These are phyloP conservation scores for Prorocentrum cordatum DNA, from an alignment of 169 alveolate species.

Conservation along the genomic window DNA sequence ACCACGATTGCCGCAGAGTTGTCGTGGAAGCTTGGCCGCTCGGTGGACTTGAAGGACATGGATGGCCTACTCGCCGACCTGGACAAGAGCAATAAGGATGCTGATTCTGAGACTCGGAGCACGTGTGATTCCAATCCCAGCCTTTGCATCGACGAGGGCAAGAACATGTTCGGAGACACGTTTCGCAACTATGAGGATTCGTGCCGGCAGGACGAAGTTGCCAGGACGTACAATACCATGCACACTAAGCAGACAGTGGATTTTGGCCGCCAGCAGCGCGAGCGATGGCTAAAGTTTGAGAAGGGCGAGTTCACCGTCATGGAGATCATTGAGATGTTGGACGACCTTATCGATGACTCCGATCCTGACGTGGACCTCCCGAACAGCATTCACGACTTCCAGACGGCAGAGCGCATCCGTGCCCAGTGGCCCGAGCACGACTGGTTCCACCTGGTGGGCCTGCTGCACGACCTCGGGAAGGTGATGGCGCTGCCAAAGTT, in stretches of 20 bases:
- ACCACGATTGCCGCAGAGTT: slow-evolving; percentile 51
- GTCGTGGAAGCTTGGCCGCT: slow-evolving; percentile 19
- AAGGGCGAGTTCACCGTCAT: slow-evolving; percentile 58
- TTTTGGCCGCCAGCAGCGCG: background rate
- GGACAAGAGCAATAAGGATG: too few species aligned
- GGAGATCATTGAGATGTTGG: slow-evolving; percentile 36
- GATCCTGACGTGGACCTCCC: slow-evolving; percentile 71
- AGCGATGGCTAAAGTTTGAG: slow-evolving; percentile 67
- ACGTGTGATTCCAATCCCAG: too few species aligned
- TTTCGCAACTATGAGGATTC: slow-evolving; percentile 29
- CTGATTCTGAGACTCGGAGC: too few species aligned
- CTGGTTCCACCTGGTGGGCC: slow-evolving; percentile 66
- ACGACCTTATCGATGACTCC: slow-evolving; percentile 66
- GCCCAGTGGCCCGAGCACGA: slow-evolving; percentile 67
- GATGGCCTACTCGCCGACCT: too few species aligned
- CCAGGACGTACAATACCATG: background rate
- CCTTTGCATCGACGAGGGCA: too few species aligned
- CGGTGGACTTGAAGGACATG: background rate
- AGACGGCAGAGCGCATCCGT: slow-evolving; percentile 71
- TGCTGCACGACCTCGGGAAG: slow-evolving; percentile 62
- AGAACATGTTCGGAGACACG: background rate
- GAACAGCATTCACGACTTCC: slow-evolving; percentile 70
- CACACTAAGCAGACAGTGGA: slow-evolving; percentile 18
- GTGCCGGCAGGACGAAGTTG: background rate
- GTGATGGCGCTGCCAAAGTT: background rate